phyloP scores from a whole-genome alignment of 139 green algal genomes.

The Tetradesmus obliquus region DNA sequence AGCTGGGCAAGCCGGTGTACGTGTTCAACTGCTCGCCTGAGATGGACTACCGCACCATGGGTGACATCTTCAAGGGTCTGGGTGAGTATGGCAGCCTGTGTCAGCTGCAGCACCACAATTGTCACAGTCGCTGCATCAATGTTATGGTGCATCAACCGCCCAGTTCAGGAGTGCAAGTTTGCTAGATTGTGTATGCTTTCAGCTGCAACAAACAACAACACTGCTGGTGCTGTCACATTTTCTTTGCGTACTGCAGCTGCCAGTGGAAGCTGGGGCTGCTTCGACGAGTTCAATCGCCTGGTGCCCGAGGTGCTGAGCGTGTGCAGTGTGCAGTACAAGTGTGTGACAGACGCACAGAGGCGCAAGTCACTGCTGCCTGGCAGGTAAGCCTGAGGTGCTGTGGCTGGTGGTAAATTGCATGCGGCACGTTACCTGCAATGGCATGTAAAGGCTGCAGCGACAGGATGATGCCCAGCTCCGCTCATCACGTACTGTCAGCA shows the following conservation, averaged over 20 bases:
- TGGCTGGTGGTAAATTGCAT: neutral
- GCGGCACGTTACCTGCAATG: neutral
- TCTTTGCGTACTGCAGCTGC: slow-evolving; percentile 49
- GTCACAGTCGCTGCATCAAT: too few relatives aligned
- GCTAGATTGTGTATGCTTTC: too few relatives aligned
- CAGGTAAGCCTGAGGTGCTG: slow-evolving; percentile 48
- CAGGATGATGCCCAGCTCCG: too few relatives aligned
- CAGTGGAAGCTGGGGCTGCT: slow-evolving; percentile 87
- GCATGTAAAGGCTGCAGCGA: too few relatives aligned
- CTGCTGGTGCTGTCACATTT: neutral
- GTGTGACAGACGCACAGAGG: slow-evolving; percentile 86
- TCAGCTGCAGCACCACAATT: too few relatives aligned
- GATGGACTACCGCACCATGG: slow-evolving; percentile 92
- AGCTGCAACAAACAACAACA: too few relatives aligned
- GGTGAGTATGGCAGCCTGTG: neutral
- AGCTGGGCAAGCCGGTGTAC: slow-evolving; percentile 91
- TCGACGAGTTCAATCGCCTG: slow-evolving; percentile 86
- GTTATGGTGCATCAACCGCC: too few relatives aligned
- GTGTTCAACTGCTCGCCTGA: slow-evolving; percentile 89
- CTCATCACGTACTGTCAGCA: too few relatives aligned
- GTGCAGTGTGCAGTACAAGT: slow-evolving; percentile 91
- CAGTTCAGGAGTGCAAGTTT: too few relatives aligned
- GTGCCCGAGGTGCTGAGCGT: slow-evolving; percentile 77
- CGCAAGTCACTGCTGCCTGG: slow-evolving; percentile 86
- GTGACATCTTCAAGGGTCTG: slow-evolving; percentile 88